Conservation (phyloP, 78 protist genomes). For the Protostelium mycophagum region DNA sequence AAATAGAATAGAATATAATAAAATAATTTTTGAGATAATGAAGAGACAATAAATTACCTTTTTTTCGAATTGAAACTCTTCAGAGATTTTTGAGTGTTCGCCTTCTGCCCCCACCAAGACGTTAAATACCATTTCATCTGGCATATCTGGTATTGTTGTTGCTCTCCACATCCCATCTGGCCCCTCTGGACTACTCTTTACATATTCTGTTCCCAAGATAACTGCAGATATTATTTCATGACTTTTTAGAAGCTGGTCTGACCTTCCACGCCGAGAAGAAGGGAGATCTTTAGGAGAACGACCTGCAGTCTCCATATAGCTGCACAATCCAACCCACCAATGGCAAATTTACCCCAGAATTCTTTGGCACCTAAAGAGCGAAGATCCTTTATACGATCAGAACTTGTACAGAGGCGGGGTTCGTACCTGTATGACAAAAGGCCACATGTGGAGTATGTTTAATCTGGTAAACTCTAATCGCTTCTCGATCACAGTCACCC, state of each 20-base stretch:
- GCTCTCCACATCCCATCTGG: not conserved
- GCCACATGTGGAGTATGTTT: not conserved
- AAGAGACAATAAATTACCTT: not conserved
- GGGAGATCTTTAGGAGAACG: not conserved
- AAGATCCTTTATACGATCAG: not conserved
- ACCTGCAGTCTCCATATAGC: not conserved
- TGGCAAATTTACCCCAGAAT: not conserved
- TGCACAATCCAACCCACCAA: not conserved
- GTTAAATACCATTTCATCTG: not conserved
- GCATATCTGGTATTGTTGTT: not conserved
- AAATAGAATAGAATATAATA: no score
- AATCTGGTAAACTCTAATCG: not conserved
- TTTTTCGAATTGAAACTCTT: not conserved
- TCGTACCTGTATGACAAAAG: not conserved
- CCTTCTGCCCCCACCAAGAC: not conserved
- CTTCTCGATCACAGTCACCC: not conserved
- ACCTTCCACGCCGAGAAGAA: not conserved
- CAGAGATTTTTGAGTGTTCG: not conserved
- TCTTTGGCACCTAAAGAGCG: not conserved
- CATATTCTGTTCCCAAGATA: not conserved
- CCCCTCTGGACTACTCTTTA: not conserved
- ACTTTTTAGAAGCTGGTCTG: not conserved
- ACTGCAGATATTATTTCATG: no score
- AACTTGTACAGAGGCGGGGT: not conserved
- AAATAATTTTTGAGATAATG: no score